Evolutionary conservation across 495 filamentous ascomycete species (phyloP), one percentile per base, ranked within the genome.

Genomic region (Mytilinidion resinicola): DNA sequence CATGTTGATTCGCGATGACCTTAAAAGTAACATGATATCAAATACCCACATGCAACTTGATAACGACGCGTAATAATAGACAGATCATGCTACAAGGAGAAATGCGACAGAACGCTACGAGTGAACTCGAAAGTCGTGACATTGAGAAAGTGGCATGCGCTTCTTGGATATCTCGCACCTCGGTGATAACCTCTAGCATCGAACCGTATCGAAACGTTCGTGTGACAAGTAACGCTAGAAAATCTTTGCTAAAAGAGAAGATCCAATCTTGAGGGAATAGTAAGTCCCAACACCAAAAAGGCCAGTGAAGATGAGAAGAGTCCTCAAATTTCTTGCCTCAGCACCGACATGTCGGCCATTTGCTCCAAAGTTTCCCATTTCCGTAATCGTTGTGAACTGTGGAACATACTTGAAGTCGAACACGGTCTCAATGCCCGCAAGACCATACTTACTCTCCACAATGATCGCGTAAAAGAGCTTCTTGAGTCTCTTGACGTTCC

Each of bases 371-470:
- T 70, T 62, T 1, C 70, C 76, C 67, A 74, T 71, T 15, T 70
- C 69, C 6, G 74, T 77, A 12, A 70, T 68, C 17, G 72, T 77
- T 11, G 64, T 60, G 47, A 70, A 68, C 54, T 80, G 76, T 0
- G 86, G 85, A 7, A 87, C 70, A 66, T 85, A 87, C 66, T 86
- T 82, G 69, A 88, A 85, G 17, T 82, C 79, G 58, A 85, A 86
- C 39, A 69, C 64, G 1, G 77, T 78, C 65, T 82, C 80, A 20
- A 74, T 61, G 7, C 73, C 73, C 14, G 59, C 62, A 21, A 88
- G 76, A 0, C 78, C 83, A 12, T 73, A 75, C 53, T 82, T 78
- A 39, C 76, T 73, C 44, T 84, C 74, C 6, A 82, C 76, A 34
- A 86, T 74, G 41, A 85, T 59, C 10, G 65, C 61, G 57, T 78